phyloP scores from a whole-genome alignment of 495 filamentous ascomycete genomes.

The Mytilinidion resinicola region DNA sequence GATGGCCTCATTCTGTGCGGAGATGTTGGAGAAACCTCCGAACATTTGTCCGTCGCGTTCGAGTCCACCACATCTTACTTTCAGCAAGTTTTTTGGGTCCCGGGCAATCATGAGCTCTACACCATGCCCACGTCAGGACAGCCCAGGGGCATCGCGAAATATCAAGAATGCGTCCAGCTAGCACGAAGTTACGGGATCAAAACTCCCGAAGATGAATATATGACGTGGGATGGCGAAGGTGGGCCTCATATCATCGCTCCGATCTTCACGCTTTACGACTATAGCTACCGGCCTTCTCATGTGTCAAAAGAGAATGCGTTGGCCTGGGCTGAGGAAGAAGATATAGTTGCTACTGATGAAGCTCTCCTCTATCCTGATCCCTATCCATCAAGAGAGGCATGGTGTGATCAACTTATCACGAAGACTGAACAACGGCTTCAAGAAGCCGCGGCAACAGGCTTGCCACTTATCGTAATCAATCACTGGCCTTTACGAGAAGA shows the following conservation, averaged over 20 bases:
- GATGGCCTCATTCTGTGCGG: slow-evolving; percentile 38
- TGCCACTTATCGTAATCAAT: slow-evolving; percentile 32
- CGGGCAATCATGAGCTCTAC: slow-evolving; percentile 41
- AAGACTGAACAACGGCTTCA: slow-evolving; percentile 29
- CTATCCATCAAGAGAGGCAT: slow-evolving; percentile 32
- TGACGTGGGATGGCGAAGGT: slow-evolving; percentile 36
- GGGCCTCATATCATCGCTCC: slow-evolving; percentile 35
- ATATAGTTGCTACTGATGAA: slow-evolving; percentile 37
- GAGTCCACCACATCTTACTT: slow-evolving; percentile 31
- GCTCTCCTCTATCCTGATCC: slow-evolving; percentile 35
- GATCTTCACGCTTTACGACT: slow-evolving; percentile 41
- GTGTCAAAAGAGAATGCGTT: slow-evolving; percentile 31
- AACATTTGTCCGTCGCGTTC: slow-evolving; percentile 34
- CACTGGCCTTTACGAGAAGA: slow-evolving; percentile 39
- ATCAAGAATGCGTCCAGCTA: slow-evolving; percentile 33
- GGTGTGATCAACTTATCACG: slow-evolving; percentile 32
- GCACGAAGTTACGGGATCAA: slow-evolving; percentile 34
- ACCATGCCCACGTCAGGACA: slow-evolving; percentile 28
- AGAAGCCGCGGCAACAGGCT: slow-evolving; percentile 25
- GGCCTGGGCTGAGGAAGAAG: slow-evolving; percentile 36
- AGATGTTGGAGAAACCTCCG: slow-evolving; percentile 35
- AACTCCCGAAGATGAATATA: slow-evolving; percentile 38
- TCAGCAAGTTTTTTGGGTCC: slow-evolving; percentile 35
- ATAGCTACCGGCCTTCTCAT: slow-evolving; percentile 35
- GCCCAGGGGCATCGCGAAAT: slow-evolving; percentile 34